Percentiles rank a stretch among this genome's conserved stretches.
Evolutionary conservation across 306 rosid species (phyloP).

Genomic region (Acacia acuminata): DNA sequence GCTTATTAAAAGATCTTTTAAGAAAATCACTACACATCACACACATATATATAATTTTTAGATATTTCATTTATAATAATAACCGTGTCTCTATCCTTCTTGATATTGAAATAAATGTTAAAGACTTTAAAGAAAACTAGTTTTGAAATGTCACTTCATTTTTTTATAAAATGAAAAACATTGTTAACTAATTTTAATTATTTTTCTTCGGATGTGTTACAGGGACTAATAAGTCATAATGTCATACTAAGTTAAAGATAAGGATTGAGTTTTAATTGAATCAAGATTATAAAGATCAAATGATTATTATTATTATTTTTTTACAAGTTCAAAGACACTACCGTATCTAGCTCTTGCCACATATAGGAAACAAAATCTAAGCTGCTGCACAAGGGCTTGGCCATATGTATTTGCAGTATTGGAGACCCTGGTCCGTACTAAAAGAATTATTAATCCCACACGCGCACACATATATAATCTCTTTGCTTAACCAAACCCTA

Average conservation of each 20-base stretch:
- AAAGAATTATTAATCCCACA: not conserved
- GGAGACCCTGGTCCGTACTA: not conserved
- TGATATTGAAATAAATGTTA: no score
- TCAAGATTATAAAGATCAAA: no score
- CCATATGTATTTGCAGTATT: not conserved
- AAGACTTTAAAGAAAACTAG: not conserved
- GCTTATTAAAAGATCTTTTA: no score
- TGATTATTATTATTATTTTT: no score
- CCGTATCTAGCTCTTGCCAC: not conserved
- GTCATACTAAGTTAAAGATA: no score
- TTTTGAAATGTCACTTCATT: not conserved
- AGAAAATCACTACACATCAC: no score
- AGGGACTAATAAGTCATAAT: not conserved
- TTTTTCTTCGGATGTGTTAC: not conserved
- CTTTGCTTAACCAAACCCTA: not conserved
- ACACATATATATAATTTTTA: no score
- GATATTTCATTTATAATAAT: not conserved
- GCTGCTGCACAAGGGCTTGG: not conserved
- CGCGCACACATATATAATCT: not conserved
- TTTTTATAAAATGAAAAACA: no score
- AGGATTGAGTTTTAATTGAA: not conserved
- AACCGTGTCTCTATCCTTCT: not conserved
- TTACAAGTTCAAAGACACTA: no score
- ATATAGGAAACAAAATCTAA: not conserved
- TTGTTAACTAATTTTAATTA: no score